These are phyloP conservation scores for Porcisia hertigi DNA, from an alignment of 208 protist species.

Conservation along the genomic window DNA sequence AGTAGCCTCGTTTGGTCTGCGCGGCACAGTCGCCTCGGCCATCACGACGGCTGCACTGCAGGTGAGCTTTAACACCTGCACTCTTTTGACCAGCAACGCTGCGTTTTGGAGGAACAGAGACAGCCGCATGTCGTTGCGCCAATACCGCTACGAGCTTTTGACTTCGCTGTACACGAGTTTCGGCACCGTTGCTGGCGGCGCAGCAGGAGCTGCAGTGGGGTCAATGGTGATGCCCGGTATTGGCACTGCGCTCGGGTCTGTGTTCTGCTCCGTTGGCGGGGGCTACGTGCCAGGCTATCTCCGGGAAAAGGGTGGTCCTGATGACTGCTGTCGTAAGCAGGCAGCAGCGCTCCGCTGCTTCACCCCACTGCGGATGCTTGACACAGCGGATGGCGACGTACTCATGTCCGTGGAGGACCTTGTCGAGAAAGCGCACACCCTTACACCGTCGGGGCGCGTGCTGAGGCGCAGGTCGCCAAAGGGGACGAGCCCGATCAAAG, in stretches of 20 bases:
- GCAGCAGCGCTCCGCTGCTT: conserved; percentile 3
- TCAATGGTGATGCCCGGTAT: conserved; percentile 60
- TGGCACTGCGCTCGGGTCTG: conserved; percentile 63
- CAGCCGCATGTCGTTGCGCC: conserved; percentile 34
- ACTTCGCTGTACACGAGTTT: conserved; percentile 38
- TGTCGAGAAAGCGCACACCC: background rate
- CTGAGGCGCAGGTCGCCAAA: background rate
- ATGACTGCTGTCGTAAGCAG: conserved; percentile 32
- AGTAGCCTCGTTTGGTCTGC: conserved; percentile 50
- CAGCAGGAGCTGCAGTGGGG: conserved; percentile 54
- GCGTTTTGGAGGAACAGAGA: conserved; percentile 32
- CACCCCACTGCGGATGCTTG: conserved; percentile 27
- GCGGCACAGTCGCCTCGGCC: conserved; percentile 47
- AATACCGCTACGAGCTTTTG: conserved; percentile 62
- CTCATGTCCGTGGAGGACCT: conserved; percentile 29
- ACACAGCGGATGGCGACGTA: conserved; percentile 8
- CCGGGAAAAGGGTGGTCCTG: conserved; percentile 41
- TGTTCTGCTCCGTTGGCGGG: conserved; percentile 37
- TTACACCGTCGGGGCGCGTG: background rate
- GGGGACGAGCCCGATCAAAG: background rate
- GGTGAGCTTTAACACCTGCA: conserved; percentile 33
- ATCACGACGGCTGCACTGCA: conserved; percentile 51
- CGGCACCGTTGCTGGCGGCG: conserved; percentile 47
- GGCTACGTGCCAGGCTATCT: conserved; percentile 44
- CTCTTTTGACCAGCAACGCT: conserved; percentile 37